Evolutionary conservation across 768 basidiomycete genomes (phyloP).

Genomic region (Panaeolus cyanescens): DNA sequence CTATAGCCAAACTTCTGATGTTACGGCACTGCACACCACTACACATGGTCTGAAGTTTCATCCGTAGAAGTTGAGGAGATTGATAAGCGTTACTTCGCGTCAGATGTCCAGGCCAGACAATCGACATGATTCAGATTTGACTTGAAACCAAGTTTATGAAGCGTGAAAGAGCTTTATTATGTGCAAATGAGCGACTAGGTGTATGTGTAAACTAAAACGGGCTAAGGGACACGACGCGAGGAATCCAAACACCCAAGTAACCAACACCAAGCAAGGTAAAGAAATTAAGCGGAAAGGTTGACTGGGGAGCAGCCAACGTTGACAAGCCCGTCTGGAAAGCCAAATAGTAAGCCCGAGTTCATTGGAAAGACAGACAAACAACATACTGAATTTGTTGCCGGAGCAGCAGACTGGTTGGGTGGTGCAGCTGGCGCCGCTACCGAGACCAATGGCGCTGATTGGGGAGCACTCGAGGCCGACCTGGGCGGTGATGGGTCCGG

Average conservation of each 20-base stretch:
- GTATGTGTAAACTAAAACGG: too few species aligned
- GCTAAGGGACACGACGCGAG: background rate
- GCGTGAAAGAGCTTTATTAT: too few species aligned
- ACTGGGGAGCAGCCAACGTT: constrained; percentile 15
- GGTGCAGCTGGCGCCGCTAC: constrained; percentile 12
- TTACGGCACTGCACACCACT: too few species aligned
- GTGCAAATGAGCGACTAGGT: too few species aligned
- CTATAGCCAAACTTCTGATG: too few species aligned
- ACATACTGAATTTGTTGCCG: constrained; percentile 14
- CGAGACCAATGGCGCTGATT: constrained; percentile 11
- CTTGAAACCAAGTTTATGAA: too few species aligned
- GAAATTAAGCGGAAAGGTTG: constrained; percentile 9
- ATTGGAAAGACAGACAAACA: background rate
- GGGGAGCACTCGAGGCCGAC: constrained; percentile 12
- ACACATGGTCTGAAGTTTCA: too few species aligned
- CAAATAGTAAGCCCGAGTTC: background rate
- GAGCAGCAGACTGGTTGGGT: constrained; percentile 16
- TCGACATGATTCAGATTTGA: too few species aligned
- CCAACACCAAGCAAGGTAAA: background rate
- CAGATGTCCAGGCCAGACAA: too few species aligned
- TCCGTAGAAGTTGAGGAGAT: too few species aligned
- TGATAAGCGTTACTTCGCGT: too few species aligned
- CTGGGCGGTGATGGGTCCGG: constrained; percentile 5
- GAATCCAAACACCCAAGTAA: background rate
- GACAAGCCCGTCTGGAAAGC: constrained; percentile 10